Percentiles rank a stretch among this genome's conserved stretches.
Conservation (phyloP, 495 filamentous ascomycete genomes). For the Pseudomonodictys pantanalensis region DNA sequence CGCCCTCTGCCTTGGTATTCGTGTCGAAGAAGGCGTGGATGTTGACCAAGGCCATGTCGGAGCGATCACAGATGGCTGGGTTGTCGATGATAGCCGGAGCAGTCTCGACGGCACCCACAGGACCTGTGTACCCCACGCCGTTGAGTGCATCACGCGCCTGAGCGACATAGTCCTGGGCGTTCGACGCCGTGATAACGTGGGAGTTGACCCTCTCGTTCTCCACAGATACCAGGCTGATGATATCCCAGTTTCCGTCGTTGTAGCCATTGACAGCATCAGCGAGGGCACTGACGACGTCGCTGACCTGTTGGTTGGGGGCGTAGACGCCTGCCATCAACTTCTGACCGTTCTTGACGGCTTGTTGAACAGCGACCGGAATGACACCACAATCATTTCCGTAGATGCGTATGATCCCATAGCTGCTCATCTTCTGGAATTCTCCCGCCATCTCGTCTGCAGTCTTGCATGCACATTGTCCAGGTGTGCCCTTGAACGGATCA, state of each 20-base stretch:
- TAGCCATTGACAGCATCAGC: constrained; percentile 50
- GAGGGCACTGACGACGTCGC: constrained; percentile 44
- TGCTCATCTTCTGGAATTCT: constrained; percentile 56
- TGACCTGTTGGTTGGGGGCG: constrained; percentile 51
- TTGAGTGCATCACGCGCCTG: constrained; percentile 57
- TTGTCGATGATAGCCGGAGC: constrained; percentile 63
- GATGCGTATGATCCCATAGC: constrained; percentile 64
- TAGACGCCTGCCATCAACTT: constrained; percentile 73
- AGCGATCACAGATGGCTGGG: constrained; percentile 65
- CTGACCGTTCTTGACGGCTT: constrained; percentile 56
- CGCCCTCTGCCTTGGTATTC: constrained; percentile 50
- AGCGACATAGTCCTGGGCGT: constrained; percentile 55
- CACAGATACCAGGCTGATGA: constrained; percentile 67
- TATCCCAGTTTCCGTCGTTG: constrained; percentile 57
- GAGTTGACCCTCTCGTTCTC: constrained; percentile 80
- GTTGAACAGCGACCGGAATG: constrained; percentile 56
- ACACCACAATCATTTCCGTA: constrained; percentile 82
- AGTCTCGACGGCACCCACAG: constrained; percentile 77
- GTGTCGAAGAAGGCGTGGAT: constrained; percentile 81
- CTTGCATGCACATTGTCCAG: constrained; percentile 56
- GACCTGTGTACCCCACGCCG: constrained; percentile 63
- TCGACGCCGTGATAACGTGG: constrained; percentile 46
- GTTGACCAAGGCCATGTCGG: constrained; percentile 79
- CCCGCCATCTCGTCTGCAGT: constrained; percentile 55
- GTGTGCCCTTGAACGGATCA: constrained; percentile 36